These are phyloP conservation scores for Epicoccum nigrum DNA, from an alignment of 2,329 filamentous ascomycete species.

Conservation along the genomic window DNA sequence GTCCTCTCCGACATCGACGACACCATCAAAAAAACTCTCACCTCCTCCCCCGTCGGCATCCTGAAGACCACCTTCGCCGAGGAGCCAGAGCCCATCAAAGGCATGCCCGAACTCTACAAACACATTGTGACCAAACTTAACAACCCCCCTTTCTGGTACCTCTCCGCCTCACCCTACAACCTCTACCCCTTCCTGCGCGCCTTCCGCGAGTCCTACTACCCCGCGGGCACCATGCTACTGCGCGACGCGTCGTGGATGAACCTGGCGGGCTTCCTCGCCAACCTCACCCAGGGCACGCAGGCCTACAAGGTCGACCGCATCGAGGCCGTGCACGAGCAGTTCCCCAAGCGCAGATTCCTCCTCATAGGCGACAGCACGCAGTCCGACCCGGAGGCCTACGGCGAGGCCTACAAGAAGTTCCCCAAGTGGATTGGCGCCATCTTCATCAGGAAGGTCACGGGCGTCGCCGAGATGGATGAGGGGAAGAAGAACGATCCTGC, in stretches of 20 bases:
- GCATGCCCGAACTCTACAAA: conserved; percentile 85
- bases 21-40: conserved; percentile 91
- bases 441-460: conserved; percentile 81
- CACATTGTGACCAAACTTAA: conserved; percentile 63
- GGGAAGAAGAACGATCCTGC: conserved; percentile 71
- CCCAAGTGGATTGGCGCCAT: conserved; percentile 82
- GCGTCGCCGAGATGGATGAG: conserved; percentile 74
- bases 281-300: conserved; percentile 79
- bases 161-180: conserved; percentile 93
- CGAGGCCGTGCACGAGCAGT: conserved; percentile 76
- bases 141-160: conserved; percentile 84
- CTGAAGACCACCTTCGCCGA: conserved; percentile 84
- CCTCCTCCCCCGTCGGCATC: conserved; percentile 79
- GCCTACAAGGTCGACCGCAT: conserved; percentile 86
- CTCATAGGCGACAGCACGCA: conserved; percentile 91
- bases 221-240: conserved; percentile 79
- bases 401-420: conserved; percentile 71
- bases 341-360: conserved; percentile 80
- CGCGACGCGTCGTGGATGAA: conserved; percentile 88
- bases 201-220: conserved; percentile 75
- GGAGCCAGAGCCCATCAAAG: conserved; percentile 70
- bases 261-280: conserved; percentile 76
- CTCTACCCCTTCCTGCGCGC: conserved; percentile 83
- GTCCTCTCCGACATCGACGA: conserved; percentile 92
- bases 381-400: conserved; percentile 88